Base-by-base conservation (phyloP, 2,329 filamentous ascomycete genomes). In the Stemphylium vesicarium region DNA sequence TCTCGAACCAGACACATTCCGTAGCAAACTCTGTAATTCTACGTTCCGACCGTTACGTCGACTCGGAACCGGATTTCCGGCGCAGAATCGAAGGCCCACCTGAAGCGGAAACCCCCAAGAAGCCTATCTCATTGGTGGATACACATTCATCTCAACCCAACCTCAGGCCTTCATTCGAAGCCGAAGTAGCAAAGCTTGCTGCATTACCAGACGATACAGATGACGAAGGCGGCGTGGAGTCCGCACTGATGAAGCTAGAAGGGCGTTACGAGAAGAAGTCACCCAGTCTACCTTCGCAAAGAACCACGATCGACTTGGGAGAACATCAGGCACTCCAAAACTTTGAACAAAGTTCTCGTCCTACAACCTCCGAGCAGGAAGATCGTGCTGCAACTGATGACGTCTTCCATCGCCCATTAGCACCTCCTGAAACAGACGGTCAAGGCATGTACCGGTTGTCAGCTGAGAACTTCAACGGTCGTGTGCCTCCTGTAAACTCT, bases 161-260 rank as follows among this genome's bases (percentile, higher is more conserved):
- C 47, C 57, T 86, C 15, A 77, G 84, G 39, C 82, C 83, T 1
- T 97, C 93, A 0, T 97, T 98, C 64, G 92, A 98, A 74, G 88
- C 85, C 2, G 92, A 96, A 66, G 91, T 96, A 1, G 88, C 93
- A 55, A 91, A 91, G 65, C 85, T 99, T 49, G 91, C 93, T 2
- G 88, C 90, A 50, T 91, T 98, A 22, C 92, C 94, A 0, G 93
- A 97, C 69, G 91, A 96, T 57, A 88, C 89, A 40, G 91, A 78
- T 18, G 79, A 79, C 40, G 79, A 96, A 69, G 92, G 92, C 6
- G 94, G 94, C 11, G 88, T 98, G 22, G 95, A 98, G 70, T 92
- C 93, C n/a, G 91, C 95, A 0, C 75, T 99, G 45, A 78, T 93
- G 65, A 99, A 98, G 69, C 82, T 99, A 0, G 95, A 99, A 78